Percentiles rank a stretch among this genome's conserved stretches.
Evolutionary conservation across 176 grass and related monocot genomes (phyloP).

Genomic region (Oryza nivara): DNA sequence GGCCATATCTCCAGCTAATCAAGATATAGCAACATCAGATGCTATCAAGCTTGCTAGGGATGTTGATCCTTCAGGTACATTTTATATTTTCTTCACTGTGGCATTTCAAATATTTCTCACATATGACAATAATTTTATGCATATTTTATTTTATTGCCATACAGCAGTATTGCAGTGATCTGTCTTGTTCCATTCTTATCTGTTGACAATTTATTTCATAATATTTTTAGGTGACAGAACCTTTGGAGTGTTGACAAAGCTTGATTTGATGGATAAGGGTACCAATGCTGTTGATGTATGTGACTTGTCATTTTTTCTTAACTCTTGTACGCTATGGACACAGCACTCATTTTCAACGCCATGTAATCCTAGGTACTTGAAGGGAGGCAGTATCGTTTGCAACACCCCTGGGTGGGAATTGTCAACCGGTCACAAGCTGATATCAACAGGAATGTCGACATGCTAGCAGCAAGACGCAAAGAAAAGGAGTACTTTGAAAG

Average conservation of each 20-base stretch:
- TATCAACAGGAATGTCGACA: slow-evolving; percentile 99
- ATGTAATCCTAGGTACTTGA: slow-evolving; percentile 80
- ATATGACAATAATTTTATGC: not conserved
- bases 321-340: slow-evolving; percentile 9
- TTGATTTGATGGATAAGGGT: slow-evolving; percentile 99
- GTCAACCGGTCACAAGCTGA: slow-evolving; percentile 99
- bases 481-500: slow-evolving; percentile 94
- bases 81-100: slow-evolving; percentile 13
- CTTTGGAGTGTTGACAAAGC: slow-evolving; percentile 96
- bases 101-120: slow-evolving; percentile 23
- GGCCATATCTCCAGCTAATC: slow-evolving; percentile 99
- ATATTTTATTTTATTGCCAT: not conserved
- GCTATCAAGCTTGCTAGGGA: slow-evolving; percentile 97
- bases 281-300: slow-evolving; percentile 98
- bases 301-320: slow-evolving; percentile 19
- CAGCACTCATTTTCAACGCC: slow-evolving; percentile 21
- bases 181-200: slow-evolving; percentile 24
- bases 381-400: slow-evolving; percentile 94
- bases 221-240: slow-evolving; percentile 83
- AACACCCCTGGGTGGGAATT: slow-evolving; percentile 97
- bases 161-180: not conserved
- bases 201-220: slow-evolving; percentile 37
- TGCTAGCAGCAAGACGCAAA: slow-evolving; percentile 88
- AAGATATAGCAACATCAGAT: slow-evolving; percentile 99
- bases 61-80: slow-evolving; percentile 87